These are phyloP conservation scores for Globisporangium orthogonon DNA, from an alignment of 352 stramenopile genomes.

Conservation along the genomic window DNA sequence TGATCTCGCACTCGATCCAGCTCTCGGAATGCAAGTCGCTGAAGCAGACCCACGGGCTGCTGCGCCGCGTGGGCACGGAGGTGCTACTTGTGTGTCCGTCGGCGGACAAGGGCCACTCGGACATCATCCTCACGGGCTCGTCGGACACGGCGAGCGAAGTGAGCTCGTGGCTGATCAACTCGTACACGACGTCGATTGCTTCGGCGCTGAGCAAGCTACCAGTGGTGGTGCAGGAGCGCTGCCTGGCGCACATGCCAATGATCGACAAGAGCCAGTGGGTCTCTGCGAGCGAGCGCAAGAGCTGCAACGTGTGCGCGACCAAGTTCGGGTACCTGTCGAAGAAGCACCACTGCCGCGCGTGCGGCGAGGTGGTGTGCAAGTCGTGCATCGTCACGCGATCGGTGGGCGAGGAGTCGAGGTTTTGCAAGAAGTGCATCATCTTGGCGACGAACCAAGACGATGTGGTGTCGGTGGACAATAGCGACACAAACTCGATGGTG, in stretches of 20 bases:
- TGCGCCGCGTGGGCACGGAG: slow-evolving; percentile 42
- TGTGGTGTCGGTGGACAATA: slow-evolving; percentile 15
- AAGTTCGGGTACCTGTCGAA: slow-evolving; percentile 69
- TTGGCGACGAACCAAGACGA: slow-evolving; percentile 39
- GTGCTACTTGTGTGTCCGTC: slow-evolving; percentile 38
- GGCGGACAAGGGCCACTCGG: slow-evolving; percentile 38
- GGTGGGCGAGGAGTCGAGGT: slow-evolving; percentile 48
- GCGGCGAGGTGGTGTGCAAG: slow-evolving; percentile 73
- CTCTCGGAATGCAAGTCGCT: slow-evolving; percentile 51
- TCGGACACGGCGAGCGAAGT: slow-evolving; percentile 34
- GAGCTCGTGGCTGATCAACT: slow-evolving; percentile 28
- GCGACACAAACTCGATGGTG: slow-evolving; percentile 23
- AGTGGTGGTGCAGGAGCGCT: slow-evolving; percentile 40
- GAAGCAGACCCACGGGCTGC: slow-evolving; percentile 52
- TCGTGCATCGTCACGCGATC: slow-evolving; percentile 58
- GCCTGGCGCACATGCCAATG: slow-evolving; percentile 36
- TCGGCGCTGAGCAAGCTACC: slow-evolving; percentile 37
- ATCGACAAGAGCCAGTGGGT: slow-evolving; percentile 46
- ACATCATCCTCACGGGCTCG: slow-evolving; percentile 44
- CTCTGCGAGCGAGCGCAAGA: slow-evolving; percentile 37
- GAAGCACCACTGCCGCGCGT: slow-evolving; percentile 69
- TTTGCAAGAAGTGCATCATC: slow-evolving; percentile 71
- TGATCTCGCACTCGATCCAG: slow-evolving; percentile 51
- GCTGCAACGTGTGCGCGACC: slow-evolving; percentile 50
- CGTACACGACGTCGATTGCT: slow-evolving; percentile 33